Conservation (phyloP, 208 protist species). For the Acanthamoeba healyi region DNA sequence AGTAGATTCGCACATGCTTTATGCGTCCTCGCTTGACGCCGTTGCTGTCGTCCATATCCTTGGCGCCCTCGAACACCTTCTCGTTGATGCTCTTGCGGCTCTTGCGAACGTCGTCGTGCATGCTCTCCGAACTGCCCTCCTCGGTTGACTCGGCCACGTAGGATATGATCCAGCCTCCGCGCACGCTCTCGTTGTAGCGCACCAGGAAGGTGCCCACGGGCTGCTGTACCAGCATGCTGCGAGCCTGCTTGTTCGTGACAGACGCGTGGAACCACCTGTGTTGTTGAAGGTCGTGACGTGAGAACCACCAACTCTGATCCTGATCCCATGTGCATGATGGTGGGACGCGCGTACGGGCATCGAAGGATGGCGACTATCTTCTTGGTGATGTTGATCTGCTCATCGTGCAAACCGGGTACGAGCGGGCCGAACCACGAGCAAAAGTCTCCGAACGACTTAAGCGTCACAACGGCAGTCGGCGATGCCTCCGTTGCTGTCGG, state of each 20-base stretch:
- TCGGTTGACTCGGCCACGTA: slow-evolving; percentile 33
- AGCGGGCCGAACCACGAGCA: slow-evolving; percentile 63
- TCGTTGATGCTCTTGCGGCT: slow-evolving; percentile 34
- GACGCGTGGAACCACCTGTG: slow-evolving; percentile 66
- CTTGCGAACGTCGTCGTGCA: background rate
- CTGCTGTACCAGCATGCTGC: slow-evolving; percentile 56
- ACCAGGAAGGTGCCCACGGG: slow-evolving; percentile 64
- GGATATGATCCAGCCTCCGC: slow-evolving; percentile 68
- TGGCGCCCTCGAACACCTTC: background rate
- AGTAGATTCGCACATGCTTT: slow-evolving; percentile 70
- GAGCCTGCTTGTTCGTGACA: slow-evolving; percentile 67
- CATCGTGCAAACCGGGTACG: slow-evolving; percentile 22
- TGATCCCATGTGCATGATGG: no score
- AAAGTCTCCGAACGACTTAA: slow-evolving; percentile 67
- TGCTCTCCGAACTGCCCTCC: slow-evolving; percentile 36
- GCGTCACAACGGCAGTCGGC: slow-evolving; percentile 47
- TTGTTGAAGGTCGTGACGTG: no score
- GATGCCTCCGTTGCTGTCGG: slow-evolving; percentile 59
- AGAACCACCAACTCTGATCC: no score
- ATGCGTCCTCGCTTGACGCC: slow-evolving; percentile 20
- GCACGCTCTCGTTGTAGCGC: slow-evolving; percentile 72
- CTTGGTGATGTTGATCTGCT: slow-evolving; percentile 68
- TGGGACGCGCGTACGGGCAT: slow-evolving; percentile 64
- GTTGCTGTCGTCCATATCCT: slow-evolving; percentile 20
- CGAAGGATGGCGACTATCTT: slow-evolving; percentile 54